Base-by-base conservation (phyloP, 2,329 filamentous ascomycete species). In the Calonectria pseudoturangicola region DNA sequence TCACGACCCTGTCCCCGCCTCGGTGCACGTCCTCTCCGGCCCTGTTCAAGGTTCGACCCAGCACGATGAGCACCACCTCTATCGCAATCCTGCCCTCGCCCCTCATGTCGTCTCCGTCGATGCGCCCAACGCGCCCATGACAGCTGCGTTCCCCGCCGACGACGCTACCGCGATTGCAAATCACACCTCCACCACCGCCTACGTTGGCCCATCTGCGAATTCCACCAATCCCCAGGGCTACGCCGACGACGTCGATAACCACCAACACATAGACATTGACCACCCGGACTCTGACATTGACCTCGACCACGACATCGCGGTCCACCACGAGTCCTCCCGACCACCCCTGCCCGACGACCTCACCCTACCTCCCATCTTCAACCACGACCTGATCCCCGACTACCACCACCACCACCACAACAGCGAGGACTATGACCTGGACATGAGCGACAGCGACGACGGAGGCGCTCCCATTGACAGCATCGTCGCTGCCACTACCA, bases 391-490 rank as follows among this genome's bases (percentile, higher is more conserved):
- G 43, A 65, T 67, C 45, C 36, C 60, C 45, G 67, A 41, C 54
- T 16, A 30, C 25, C 25, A 51, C 48, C 25, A 75, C 48, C 25
- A 75, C 16, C 72, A 75, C 48, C 25, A 75, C 21, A 21, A 21
- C 16, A 71, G 75, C 25, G 70, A 75, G 36, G 79, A 81, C 39
- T 74, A 81, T 74, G 82, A 84, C 45, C 69, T 81, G 41, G 80
- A 80, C 43, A 82, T 85, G 81, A 83, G 80, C 77, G 83, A 84
- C 27, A 80, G 78, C 67, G 82, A 84, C 66, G 81, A 85, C 66
- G 81, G 82, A 33, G 82, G 83, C 54, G 81, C 76, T 63, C 76
- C 80, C 41, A 68, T 83, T 13, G 68, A 79, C 51, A 71, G 74
- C 41, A 50, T 67, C 18, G 60, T 60, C 56, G 30, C 66, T 33